Percentiles rank a stretch among this genome's conserved stretches.
Evolutionary conservation across 768 basidiomycete species (phyloP).

Genomic region (Lactarius evosmus): DNA sequence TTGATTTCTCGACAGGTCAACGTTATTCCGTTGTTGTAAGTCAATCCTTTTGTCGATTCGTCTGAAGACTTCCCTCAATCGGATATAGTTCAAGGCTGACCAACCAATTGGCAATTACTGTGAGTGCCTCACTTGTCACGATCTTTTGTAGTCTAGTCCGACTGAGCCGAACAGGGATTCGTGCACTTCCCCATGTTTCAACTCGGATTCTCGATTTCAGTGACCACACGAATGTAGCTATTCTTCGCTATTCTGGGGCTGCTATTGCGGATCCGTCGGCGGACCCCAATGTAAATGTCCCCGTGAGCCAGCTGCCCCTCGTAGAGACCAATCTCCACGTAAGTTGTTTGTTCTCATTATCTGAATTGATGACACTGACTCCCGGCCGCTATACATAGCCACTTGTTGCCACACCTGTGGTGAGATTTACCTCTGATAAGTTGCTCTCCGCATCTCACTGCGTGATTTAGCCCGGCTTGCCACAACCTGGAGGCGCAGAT

Average conservation of each 20-base stretch:
- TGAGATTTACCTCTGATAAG: background rate
- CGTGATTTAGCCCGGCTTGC: slow-evolving; percentile 28
- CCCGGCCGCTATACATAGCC: slow-evolving; percentile 19
- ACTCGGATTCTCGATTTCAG: slow-evolving; percentile 27
- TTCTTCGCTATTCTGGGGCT: slow-evolving; percentile 41
- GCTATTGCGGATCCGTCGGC: slow-evolving; percentile 33
- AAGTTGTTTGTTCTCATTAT: background rate
- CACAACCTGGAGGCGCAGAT: slow-evolving; percentile 29
- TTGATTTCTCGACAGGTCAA: slow-evolving; percentile 18
- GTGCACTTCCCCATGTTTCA: slow-evolving; percentile 30
- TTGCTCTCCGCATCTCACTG: background rate
- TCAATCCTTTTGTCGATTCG: background rate
- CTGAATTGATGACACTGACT: too few species aligned
- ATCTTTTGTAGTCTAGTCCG: background rate
- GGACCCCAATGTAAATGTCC: slow-evolving; percentile 23
- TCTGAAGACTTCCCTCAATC: background rate
- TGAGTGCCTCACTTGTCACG: slow-evolving; percentile 28
- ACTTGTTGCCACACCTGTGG: slow-evolving; percentile 21
- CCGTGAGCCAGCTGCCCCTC: slow-evolving; percentile 17
- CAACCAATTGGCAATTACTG: slow-evolving; percentile 46
- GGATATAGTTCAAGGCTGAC: slow-evolving; percentile 38
- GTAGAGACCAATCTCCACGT: slow-evolving; percentile 29
- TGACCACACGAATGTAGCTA: slow-evolving; percentile 39
- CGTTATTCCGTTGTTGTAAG: slow-evolving; percentile 34
- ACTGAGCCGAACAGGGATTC: slow-evolving; percentile 24